Conservation (phyloP, 108 stramenopile species). For the Licmophora abbreviata region DNA sequence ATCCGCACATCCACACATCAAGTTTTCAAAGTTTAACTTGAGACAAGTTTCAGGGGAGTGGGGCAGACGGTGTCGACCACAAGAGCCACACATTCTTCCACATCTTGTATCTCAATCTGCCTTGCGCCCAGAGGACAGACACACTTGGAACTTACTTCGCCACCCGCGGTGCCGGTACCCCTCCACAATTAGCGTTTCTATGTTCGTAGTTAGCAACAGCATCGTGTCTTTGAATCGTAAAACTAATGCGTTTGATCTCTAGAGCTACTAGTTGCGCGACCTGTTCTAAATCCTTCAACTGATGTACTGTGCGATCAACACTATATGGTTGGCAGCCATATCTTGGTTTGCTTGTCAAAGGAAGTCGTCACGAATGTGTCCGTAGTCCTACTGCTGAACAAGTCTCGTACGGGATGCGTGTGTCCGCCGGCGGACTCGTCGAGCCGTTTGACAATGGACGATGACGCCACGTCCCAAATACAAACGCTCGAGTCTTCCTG, state of each 20-base stretch:
- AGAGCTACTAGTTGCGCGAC: not conserved
- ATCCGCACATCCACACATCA: too few relatives aligned
- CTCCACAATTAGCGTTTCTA: not conserved
- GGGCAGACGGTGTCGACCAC: too few relatives aligned
- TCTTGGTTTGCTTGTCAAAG: conserved; percentile 63
- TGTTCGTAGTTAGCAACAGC: not conserved
- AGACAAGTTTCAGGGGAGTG: too few relatives aligned
- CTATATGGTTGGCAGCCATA: conserved; percentile 35
- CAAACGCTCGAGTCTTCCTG: conserved; percentile 58
- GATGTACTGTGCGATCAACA: not conserved
- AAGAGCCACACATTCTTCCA: too few relatives aligned
- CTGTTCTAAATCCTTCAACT: not conserved
- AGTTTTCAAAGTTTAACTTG: too few relatives aligned
- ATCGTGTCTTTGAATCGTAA: not conserved
- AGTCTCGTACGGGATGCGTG: conserved; percentile 45
- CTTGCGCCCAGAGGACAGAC: too few relatives aligned
- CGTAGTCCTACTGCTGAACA: conserved; percentile 44
- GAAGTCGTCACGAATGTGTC: conserved; percentile 71
- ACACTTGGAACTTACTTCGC: not conserved
- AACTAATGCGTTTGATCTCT: not conserved
- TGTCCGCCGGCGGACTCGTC: conserved; percentile 44
- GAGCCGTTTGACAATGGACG: conserved; percentile 54
- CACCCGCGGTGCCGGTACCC: not conserved
- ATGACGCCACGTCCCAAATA: conserved; percentile 80
- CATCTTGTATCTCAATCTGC: too few relatives aligned